phyloP scores from a whole-genome alignment of 2,329 filamentous ascomycete genomes.

The Neophaeococcomyces mojaviensis region DNA sequence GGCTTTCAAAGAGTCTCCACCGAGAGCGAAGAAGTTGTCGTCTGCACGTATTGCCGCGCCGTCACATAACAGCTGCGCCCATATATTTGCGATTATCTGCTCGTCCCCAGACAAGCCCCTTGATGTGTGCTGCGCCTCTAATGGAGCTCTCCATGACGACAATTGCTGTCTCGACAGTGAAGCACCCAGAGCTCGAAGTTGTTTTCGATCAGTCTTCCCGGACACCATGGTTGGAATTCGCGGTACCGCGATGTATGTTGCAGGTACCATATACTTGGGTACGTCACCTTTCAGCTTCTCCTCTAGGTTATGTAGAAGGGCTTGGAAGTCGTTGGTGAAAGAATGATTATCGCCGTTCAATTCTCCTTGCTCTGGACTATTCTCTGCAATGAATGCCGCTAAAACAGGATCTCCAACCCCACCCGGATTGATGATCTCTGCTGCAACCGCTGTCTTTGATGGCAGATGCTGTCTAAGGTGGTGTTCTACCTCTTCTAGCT shows the following conservation, averaged over 20 bases:
- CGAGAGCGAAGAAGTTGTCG: slow-evolving; percentile 27
- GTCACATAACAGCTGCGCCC: slow-evolving; percentile 24
- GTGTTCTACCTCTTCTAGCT: slow-evolving; percentile 36
- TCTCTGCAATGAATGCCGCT: slow-evolving; percentile 35
- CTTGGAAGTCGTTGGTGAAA: slow-evolving; percentile 6
- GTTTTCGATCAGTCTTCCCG: slow-evolving; percentile 30
- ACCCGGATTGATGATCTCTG: slow-evolving; percentile 44
- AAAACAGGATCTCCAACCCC: slow-evolving; percentile 36
- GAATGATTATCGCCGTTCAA: not conserved
- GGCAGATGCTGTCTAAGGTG: slow-evolving; percentile 31
- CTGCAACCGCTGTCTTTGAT: slow-evolving; percentile 36
- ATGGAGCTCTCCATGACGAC: slow-evolving; percentile 2
- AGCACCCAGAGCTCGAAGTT: slow-evolving; percentile 20
- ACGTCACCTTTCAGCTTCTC: slow-evolving; percentile 23
- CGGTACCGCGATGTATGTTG: slow-evolving; percentile 28
- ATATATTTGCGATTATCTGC: slow-evolving; percentile 5
- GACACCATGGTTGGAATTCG: slow-evolving; percentile 27
- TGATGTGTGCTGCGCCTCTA: not conserved
- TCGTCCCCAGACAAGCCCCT: slow-evolving; percentile 23
- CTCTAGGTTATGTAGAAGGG: slow-evolving; percentile 14
- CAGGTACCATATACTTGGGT: slow-evolving; percentile 30
- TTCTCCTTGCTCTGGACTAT: not conserved
- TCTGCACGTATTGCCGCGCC: slow-evolving; percentile 12
- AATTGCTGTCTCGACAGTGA: slow-evolving; percentile 21
- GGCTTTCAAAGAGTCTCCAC: slow-evolving; percentile 27